Base-by-base conservation (phyloP, 2,329 filamentous ascomycete species). In the Pseudogymnoascus sp. region DNA sequence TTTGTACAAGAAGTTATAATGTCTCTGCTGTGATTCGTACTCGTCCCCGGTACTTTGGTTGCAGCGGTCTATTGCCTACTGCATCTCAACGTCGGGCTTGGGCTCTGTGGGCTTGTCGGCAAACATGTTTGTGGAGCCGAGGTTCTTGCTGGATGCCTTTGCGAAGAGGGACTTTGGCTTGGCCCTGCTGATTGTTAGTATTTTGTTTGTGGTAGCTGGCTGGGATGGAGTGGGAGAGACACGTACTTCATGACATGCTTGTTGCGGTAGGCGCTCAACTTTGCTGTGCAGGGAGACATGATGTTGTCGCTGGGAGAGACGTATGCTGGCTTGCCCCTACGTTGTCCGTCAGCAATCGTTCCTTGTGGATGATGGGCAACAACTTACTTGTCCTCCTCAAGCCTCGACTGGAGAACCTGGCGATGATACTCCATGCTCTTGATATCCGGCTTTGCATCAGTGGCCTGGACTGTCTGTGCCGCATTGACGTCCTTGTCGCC, bases 221-320 rank as follows among this genome's bases (percentile, higher is more conserved):
- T 22, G 14, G 56, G 12, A 12, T 33, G 6, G 11, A 28, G 10
- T 4, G 33, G 6, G 6, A 33, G 6, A 14, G 16, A n/a, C 5
- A 82, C 84, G 73, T 81, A 91, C 88, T 92, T 93, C 78, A 83
- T 83, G 66, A 87, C 87, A 72, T 91, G 88, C 80, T 91, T 92
- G 78, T 85, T 90, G 77, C 90, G 89, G 76, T 93, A 85, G 41
- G 89, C 88, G 67, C 83, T 89, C 70, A 95, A 84, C 82, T 95
- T 95, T 75, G 89, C 88, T 16, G 88, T 89, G 76, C 90, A 92
- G 37, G 91, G 91, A 70, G 89, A 92, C 87, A 92, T 90, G 79
- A 96, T 93, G 77, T 86, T 87, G 76, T 96, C 91, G n/a, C 89
- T 93, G 2, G 91, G 91, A 16, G 89, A 93, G 74, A 93, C 81